These are phyloP conservation scores for Lachnum nothofagi DNA, from an alignment of 2,329 filamentous ascomycete species.

Conservation along the genomic window DNA sequence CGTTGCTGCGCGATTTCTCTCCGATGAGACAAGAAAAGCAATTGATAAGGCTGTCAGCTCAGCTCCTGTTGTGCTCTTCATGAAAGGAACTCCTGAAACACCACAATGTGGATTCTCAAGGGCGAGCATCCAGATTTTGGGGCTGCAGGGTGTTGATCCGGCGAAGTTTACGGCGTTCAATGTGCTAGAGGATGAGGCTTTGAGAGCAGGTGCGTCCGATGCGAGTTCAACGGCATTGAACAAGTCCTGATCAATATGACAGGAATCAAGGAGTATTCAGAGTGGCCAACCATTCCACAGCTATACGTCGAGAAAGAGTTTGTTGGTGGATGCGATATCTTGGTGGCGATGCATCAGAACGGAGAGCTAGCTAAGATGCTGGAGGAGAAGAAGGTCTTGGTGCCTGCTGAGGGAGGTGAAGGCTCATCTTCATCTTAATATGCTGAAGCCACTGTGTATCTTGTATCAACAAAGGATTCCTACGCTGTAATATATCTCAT, in stretches of 20 bases:
- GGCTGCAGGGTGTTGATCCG: conserved; percentile 90
- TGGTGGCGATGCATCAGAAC: conserved; percentile 95
- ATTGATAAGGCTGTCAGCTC: conserved; percentile 88
- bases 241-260: conserved; percentile 10
- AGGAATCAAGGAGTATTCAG: conserved; percentile 99
- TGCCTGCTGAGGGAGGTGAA: conserved; percentile 24
- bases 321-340: conserved; percentile 92
- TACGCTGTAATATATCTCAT: background rate
- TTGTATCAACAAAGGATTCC: background rate
- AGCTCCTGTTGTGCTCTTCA: conserved; percentile 92
- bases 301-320: conserved; percentile 95
- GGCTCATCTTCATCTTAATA: background rate
- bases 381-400: conserved; percentile 85
- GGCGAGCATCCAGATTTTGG: conserved; percentile 89
- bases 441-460: background rate
- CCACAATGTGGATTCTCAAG: conserved; percentile 97
- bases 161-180: conserved; percentile 98
- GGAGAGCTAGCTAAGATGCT: conserved; percentile 87
- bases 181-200: conserved; percentile 83
- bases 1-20: conserved; percentile 59
- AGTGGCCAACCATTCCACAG: conserved; percentile 98
- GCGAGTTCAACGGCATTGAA: background rate
- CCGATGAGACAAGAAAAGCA: conserved; percentile 69
- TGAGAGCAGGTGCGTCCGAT: conserved; percentile 65
- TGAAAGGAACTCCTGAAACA: conserved; percentile 96